A percentile compares a stretch with the other conserved stretches of the same genome.
Conservation (phyloP, 768 basidiomycete species). For the Kwoniella sp. region DNA sequence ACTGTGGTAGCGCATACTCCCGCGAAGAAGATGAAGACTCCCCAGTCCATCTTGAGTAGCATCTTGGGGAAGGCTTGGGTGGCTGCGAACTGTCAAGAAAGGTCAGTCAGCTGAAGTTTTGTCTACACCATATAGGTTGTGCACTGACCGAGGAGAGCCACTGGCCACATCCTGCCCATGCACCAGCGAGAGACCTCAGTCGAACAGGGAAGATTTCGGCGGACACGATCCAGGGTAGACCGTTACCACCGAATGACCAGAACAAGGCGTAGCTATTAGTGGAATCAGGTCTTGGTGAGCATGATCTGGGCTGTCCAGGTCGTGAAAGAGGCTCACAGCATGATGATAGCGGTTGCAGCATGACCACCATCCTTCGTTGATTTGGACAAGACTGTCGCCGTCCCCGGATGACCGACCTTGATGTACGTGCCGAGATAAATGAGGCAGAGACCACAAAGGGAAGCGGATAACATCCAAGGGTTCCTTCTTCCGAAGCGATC, state of each 20-base stretch:
- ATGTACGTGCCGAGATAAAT: conserved; percentile 61
- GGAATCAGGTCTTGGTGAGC: neutral
- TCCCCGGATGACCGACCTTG: conserved; percentile 56
- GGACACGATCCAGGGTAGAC: conserved; percentile 61
- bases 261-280: neutral
- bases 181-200: conserved; percentile 43
- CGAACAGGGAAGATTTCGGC: conserved; percentile 49
- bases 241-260: conserved; percentile 56
- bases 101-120: conserved; percentile 1
- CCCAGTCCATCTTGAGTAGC: conserved; percentile 46
- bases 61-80: conserved; percentile 55
- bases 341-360: conserved; percentile 47
- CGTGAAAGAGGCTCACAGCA: conserved; percentile 23
- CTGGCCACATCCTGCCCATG: conserved; percentile 35
- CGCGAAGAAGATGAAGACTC: conserved; percentile 52
- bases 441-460: conserved; percentile 59
- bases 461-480: conserved; percentile 59
- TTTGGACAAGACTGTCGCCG: conserved; percentile 11
- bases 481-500: conserved; percentile 58
- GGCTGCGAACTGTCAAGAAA: conserved; percentile 45
- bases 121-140: neutral
- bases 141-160: conserved; percentile 28
- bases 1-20: conserved; percentile 35
- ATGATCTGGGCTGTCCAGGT: conserved; percentile 43
- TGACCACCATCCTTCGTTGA: conserved; percentile 35